Base-by-base conservation (phyloP, 2,329 filamentous ascomycete genomes). In the Aureobasidium namibiae region DNA sequence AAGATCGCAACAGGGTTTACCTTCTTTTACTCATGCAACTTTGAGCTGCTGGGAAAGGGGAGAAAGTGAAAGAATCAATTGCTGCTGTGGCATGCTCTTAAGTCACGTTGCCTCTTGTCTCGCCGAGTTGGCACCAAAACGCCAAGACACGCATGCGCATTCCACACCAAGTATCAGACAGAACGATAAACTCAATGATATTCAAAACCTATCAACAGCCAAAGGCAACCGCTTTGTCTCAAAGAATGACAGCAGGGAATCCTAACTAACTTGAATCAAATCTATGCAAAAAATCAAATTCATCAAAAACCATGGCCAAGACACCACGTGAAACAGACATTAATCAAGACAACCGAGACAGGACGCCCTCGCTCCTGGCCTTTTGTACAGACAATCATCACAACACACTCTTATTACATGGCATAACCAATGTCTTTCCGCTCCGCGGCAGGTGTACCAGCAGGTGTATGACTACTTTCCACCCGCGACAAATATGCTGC, bases 401-500 rank as follows among this genome's bases (percentile, higher is more conserved):
- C 4, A 31, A 8, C 11, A 23, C 14, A 24, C 18, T 33, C 45
- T 34, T 23, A 13, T 57, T 39, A 57, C 42, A 57, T 57, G 13
- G 54, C 54, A 39, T 46, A 57, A n/a, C 54, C 54, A 31, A 57
- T 48, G 24, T 57, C 54, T 29, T 57, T 48, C 16, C 54, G 54
- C 1, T 57, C 54, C 29, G 41, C 52, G 9, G 26, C 53, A 34
- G 53, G 53, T 36, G 53, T 56, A 13, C 34, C 54, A 29, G 42
- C 54, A 26, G 54, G 54, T 34, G 57, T 50, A n/a, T 67, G 61
- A 29, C 67, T 70, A 46, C 67, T 71, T 76, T 96, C 94, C 64
- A 96, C 84, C 63, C 91, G 82, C 49, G 86, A 87, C 65, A 99
- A 76, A 70, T 92, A 85, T 38, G 90, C 90, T 14, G 92, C 92